phyloP scores from a whole-genome alignment of 495 filamentous ascomycete genomes.

The Chaetomium fimeti region DNA sequence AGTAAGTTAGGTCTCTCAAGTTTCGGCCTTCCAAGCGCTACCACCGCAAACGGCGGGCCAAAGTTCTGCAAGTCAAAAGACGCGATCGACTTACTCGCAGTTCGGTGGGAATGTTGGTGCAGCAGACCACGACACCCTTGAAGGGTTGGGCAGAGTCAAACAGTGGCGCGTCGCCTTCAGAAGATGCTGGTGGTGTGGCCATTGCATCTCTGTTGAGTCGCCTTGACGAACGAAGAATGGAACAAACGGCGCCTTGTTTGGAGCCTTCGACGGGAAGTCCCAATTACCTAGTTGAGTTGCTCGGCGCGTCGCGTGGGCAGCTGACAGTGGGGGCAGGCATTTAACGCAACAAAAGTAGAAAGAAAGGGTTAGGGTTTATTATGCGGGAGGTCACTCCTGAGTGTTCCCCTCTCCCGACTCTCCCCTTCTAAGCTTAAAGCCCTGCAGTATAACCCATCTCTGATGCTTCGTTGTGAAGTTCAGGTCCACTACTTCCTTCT shows the following conservation, averaged over 20 bases:
- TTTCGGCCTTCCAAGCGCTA: neutral
- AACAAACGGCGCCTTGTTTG: conserved; percentile 5
- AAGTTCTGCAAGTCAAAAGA: neutral
- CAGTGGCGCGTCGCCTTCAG: conserved; percentile 4
- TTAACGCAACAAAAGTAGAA: neutral
- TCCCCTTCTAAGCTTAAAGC: conserved; percentile 34
- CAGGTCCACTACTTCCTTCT: conserved; percentile 31
- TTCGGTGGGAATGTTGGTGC: conserved; percentile 81
- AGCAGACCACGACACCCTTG: conserved; percentile 80
- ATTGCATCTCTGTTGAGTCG: conserved; percentile 20
- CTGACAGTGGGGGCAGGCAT: conserved; percentile 21
- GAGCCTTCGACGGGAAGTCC: neutral
- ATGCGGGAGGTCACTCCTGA: neutral
- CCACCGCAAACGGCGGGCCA: neutral
- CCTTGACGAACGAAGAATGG: neutral
- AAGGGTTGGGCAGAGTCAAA: conserved; percentile 63
- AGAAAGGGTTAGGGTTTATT: conserved; percentile 11
- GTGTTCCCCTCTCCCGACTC: no score
- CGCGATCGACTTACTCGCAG: conserved; percentile 61
- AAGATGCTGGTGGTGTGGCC: conserved; percentile 21
- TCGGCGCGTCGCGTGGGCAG: conserved; percentile 25
- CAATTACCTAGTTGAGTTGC: neutral
- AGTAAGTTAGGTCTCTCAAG: neutral
- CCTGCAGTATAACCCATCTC: conserved; percentile 29
- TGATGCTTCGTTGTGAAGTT: conserved; percentile 37